Conservation (phyloP, 164 flowering plant species). For the Akebia trifoliata region DNA sequence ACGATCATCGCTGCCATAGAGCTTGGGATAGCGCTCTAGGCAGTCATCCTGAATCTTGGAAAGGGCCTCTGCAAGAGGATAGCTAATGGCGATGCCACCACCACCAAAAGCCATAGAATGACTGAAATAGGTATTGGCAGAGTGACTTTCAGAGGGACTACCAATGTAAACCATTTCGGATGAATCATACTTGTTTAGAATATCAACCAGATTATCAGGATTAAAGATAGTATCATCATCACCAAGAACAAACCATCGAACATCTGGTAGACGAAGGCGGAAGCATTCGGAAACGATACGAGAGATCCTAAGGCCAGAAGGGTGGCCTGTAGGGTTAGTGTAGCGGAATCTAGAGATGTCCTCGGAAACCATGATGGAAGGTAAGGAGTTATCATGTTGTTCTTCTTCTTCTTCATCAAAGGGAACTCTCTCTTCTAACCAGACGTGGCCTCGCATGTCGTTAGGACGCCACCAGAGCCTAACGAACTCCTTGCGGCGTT, state of each 20-base stretch:
- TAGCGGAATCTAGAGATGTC: conserved; percentile 59
- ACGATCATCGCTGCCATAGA: conserved; percentile 65
- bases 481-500: conserved; percentile 45
- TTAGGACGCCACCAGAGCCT: conserved; percentile 60
- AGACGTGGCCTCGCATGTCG: conserved; percentile 55
- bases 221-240: conserved; percentile 63
- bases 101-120: conserved; percentile 66
- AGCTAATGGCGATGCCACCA: conserved; percentile 58
- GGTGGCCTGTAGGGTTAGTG: conserved; percentile 61
- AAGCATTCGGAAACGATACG: conserved; percentile 46
- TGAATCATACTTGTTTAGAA: conserved; percentile 45
- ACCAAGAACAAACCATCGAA: conserved; percentile 59
- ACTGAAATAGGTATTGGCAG: conserved; percentile 53
- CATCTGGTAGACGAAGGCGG: conserved; percentile 40
- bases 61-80: conserved; percentile 48
- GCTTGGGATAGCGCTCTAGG: conserved; percentile 49
- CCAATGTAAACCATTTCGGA: conserved; percentile 55
- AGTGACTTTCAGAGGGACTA: conserved; percentile 53
- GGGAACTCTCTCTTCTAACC: conserved; percentile 46
- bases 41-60: conserved; percentile 46
- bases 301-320: conserved; percentile 57
- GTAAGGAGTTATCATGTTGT: conserved; percentile 34
- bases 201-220: conserved; percentile 44
- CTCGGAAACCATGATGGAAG: conserved; percentile 46
- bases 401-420: conserved; percentile 16